Evolutionary conservation across 495 filamentous ascomycete species (phyloP).

Genomic region (Hypoxylon perforatum): DNA sequence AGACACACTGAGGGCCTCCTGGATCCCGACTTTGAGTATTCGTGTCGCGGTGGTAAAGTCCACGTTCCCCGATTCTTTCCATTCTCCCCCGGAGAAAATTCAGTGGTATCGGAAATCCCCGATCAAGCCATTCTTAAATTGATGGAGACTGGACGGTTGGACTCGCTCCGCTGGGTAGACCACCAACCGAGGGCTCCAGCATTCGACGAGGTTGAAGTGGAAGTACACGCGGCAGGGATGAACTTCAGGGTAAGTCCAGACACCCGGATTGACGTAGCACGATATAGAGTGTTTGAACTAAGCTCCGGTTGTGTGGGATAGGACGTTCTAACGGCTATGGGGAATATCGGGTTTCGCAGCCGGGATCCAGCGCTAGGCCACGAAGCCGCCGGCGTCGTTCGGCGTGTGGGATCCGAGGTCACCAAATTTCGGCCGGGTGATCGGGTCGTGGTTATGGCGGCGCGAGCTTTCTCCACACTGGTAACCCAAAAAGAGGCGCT

Average conservation of each 20-base stretch:
- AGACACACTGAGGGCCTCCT: conserved; percentile 8
- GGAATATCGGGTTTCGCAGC: too few species aligned
- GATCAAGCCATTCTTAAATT: conserved; percentile 22
- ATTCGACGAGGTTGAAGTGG: conserved; percentile 47
- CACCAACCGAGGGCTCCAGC: conserved; percentile 18
- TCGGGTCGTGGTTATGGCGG: too few species aligned
- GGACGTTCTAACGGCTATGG: too few species aligned
- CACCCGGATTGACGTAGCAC: too few species aligned
- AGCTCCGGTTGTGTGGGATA: too few species aligned
- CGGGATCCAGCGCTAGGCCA: too few species aligned
- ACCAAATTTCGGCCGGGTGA: too few species aligned
- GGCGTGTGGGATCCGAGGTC: too few species aligned
- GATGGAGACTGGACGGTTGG: conserved; percentile 17
- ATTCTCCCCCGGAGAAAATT: conserved; percentile 35
- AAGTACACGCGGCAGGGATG: conserved; percentile 53
- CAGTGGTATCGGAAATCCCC: background rate
- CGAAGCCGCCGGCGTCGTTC: too few species aligned
- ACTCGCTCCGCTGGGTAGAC: conserved; percentile 24
- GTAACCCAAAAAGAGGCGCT: too few species aligned
- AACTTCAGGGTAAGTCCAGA: conserved; percentile 56
- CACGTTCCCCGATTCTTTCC: conserved; percentile 45
- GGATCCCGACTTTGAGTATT: conserved; percentile 51
- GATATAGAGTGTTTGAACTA: too few species aligned
- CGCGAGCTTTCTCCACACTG: too few species aligned
- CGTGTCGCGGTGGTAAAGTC: conserved; percentile 40